phyloP scores from a whole-genome alignment of 2,329 filamentous ascomycete genomes.

The Rasamsonia emersonii region DNA sequence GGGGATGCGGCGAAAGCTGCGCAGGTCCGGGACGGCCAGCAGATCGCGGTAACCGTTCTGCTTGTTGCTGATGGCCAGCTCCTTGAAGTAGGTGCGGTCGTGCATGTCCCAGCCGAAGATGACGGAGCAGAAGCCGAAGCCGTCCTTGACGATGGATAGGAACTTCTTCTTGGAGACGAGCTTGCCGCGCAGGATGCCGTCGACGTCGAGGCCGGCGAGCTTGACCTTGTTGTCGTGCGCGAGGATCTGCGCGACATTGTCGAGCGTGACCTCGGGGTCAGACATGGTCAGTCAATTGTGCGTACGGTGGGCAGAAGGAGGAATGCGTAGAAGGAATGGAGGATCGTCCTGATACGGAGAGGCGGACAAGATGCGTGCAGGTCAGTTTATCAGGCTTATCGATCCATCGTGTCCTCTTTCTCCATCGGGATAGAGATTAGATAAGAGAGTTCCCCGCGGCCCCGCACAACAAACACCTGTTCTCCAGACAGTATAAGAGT shows the following conservation, averaged over 20 bases:
- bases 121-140: constrained; percentile 90
- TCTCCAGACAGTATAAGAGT: too few relatives aligned
- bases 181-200: constrained; percentile 81
- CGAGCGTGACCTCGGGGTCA: constrained; percentile 40
- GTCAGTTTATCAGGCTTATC: too few relatives aligned
- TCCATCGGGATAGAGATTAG: constrained; percentile 6
- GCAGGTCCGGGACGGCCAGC: constrained; percentile 70
- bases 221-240: constrained; percentile 71
- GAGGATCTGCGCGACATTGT: constrained; percentile 59
- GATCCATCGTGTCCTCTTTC: too few relatives aligned
- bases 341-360: too few relatives aligned
- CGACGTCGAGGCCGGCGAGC: constrained; percentile 77
- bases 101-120: constrained; percentile 98
- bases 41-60: constrained; percentile 85
- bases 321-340: too few relatives aligned
- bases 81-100: constrained; percentile 77
- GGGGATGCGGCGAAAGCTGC: constrained; percentile 71
- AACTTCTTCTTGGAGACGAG: constrained; percentile 91
- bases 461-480: constrained; percentile 3
- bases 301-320: too few relatives aligned
- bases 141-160: constrained; percentile 66
- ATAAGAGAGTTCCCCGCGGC: constrained; percentile 8
- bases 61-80: constrained; percentile 80
- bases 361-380: too few relatives aligned
- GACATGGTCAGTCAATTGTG: too few relatives aligned